Evolutionary conservation across 805 yeast species (phyloP).

Genomic region (Kluyveromyces siamensis): DNA sequence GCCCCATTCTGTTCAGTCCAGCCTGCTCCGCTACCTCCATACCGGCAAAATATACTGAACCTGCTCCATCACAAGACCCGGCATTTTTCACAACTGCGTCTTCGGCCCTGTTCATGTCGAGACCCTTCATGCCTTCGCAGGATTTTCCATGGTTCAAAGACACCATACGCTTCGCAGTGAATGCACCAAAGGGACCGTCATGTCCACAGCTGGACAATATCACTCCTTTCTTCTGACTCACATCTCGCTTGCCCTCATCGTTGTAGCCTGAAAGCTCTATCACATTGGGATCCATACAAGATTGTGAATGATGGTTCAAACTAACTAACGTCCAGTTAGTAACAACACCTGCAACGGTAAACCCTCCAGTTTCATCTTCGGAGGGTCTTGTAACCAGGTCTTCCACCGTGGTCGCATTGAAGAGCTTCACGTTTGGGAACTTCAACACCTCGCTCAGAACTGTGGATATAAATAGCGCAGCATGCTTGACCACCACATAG

Average conservation of each 20-base stretch:
- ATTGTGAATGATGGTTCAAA: constrained; percentile 65
- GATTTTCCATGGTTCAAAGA: constrained; percentile 38
- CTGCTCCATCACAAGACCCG: constrained; percentile 31
- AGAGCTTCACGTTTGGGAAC: constrained; percentile 67
- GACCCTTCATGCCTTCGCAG: constrained; percentile 66
- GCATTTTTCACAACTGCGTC: constrained; percentile 66
- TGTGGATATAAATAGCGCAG: constrained; percentile 68
- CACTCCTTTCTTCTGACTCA: constrained; percentile 34
- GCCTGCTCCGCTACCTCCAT: constrained; percentile 75
- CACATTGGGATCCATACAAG: constrained; percentile 79
- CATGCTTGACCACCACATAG: constrained; percentile 72
- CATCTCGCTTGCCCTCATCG: constrained; percentile 27
- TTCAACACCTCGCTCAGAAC: constrained; percentile 57
- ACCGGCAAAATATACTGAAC: constrained; percentile 38
- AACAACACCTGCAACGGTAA: constrained; percentile 70
- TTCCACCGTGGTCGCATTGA: constrained; percentile 75
- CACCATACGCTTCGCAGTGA: constrained; percentile 61
- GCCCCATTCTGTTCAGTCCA: constrained; percentile 77
- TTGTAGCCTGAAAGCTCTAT: constrained; percentile 42
- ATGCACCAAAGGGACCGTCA: constrained; percentile 79
- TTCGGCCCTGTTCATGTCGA: constrained; percentile 72
- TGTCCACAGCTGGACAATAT: constrained; percentile 71
- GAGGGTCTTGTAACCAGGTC: constrained; percentile 67
- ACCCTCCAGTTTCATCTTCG: constrained; percentile 39
- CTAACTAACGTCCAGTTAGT: constrained; percentile 78